Percentiles rank a stretch among this genome's conserved stretches.
These are phyloP conservation scores for Crotalaria pallida DNA, from an alignment of 306 rosid genomes.

Conservation along the genomic window DNA sequence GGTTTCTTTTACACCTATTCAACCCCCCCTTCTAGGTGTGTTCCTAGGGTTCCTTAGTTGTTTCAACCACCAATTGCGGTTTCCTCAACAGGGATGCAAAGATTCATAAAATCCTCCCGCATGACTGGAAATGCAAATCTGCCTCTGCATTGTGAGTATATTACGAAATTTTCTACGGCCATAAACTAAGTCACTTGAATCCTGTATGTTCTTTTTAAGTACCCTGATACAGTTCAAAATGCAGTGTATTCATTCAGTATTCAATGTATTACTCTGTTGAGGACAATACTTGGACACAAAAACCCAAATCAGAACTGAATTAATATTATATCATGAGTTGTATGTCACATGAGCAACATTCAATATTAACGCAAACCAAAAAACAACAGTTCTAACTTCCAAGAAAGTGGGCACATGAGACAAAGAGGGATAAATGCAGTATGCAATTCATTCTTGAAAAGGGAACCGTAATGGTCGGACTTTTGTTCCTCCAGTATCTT, in stretches of 20 bases:
- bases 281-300: constrained; percentile 3
- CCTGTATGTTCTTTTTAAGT: constrained; percentile 38
- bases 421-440: not conserved
- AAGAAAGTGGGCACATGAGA: not conserved
- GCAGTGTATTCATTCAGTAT: not conserved
- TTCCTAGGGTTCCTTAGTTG: no score
- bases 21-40: no score
- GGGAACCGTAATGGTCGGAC: not conserved
- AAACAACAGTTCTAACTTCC: not conserved
- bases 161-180: constrained; percentile 43
- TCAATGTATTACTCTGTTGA: not conserved
- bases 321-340: not conserved
- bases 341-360: not conserved
- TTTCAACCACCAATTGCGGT: no score
- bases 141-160: constrained; percentile 32
- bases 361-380: not conserved
- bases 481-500: not conserved
- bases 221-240: constrained; percentile 45
- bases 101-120: constrained; percentile 48
- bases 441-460: not conserved
- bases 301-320: not conserved
- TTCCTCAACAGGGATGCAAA: constrained; percentile 56
- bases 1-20: no score
- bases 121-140: constrained; percentile 29
- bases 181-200: constrained; percentile 51